These are phyloP conservation scores for Phialophora verrucosa DNA, from an alignment of 2,329 filamentous ascomycete species.

Conservation along the genomic window DNA sequence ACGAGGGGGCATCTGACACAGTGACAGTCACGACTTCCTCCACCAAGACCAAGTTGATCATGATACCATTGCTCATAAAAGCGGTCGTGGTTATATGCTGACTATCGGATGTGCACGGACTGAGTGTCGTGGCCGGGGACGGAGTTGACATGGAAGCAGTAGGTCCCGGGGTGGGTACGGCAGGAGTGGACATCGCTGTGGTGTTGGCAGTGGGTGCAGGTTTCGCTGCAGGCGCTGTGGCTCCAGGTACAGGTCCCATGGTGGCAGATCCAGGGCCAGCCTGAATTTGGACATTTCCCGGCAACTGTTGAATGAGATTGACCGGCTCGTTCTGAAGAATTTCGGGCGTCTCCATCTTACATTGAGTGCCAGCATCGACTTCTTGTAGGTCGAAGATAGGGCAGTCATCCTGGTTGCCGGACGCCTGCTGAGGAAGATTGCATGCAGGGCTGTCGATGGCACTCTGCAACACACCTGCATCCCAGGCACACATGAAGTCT, in stretches of 20 bases:
- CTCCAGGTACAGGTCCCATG: constrained; percentile 16
- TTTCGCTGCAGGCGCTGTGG: constrained; percentile 7
- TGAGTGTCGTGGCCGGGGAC: constrained; percentile 16
- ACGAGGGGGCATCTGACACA: constrained; percentile 9
- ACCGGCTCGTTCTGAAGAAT: constrained; percentile 59
- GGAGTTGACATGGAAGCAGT: constrained; percentile 16
- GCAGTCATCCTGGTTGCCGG: constrained; percentile 75
- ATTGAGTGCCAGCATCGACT: constrained; percentile 59
- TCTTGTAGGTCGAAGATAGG: constrained; percentile 73
- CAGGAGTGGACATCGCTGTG: constrained; percentile 11
- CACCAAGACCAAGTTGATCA: constrained; percentile 37
- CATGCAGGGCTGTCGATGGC: constrained; percentile 70
- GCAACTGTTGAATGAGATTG: constrained; percentile 64
- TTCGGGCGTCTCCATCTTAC: constrained; percentile 66
- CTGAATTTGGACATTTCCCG: constrained; percentile 64
- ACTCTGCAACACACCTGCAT: constrained; percentile 66
- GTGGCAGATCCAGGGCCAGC: constrained; percentile 52
- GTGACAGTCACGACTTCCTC: constrained; percentile 40
- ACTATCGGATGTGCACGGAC: not conserved
- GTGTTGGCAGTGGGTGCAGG: constrained; percentile 10
- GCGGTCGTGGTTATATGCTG: constrained; percentile 28
- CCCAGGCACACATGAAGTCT: constrained; percentile 43
- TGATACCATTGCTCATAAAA: constrained; percentile 34
- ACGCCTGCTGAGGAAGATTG: constrained; percentile 61
- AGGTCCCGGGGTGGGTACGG: constrained; percentile 19